These are phyloP conservation scores for Arabidopsis thaliana DNA, from an alignment of 345 rosid genomes.

Conservation along the genomic window DNA sequence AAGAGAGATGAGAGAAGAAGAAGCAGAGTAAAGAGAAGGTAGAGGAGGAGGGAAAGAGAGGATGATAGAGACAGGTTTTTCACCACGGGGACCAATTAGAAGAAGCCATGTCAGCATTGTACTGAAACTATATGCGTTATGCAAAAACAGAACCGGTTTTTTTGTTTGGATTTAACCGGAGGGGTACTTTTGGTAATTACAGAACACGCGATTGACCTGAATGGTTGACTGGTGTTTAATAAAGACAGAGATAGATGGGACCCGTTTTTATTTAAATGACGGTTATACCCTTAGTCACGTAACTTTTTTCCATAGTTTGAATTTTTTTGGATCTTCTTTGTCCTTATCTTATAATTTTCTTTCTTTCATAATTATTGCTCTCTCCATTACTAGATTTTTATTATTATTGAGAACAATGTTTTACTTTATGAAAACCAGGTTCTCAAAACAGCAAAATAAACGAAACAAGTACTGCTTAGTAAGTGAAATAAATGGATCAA, in stretches of 20 bases:
- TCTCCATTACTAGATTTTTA: not conserved
- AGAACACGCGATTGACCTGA: conserved; percentile 53
- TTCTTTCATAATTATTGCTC: not conserved
- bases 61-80: conserved; percentile 44
- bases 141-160: conserved; percentile 44
- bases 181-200: conserved; percentile 36
- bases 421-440: conserved; percentile 18
- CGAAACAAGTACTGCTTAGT: not conserved
- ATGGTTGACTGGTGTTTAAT: conserved; percentile 54
- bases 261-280: conserved; percentile 21
- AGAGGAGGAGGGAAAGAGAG: conserved; percentile 52
- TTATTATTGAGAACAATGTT: not conserved
- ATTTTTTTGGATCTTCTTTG: conserved; percentile 13
- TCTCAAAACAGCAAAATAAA: conserved; percentile 10
- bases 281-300: conserved; percentile 20
- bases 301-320: conserved; percentile 26
- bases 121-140: conserved; percentile 41
- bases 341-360: conserved; percentile 36
- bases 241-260: conserved; percentile 21
- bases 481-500: not conserved
- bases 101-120: conserved; percentile 51
- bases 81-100: conserved; percentile 44
- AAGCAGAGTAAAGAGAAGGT: conserved; percentile 27
- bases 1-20: conserved; percentile 39
- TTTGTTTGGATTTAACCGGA: conserved; percentile 25